Evolutionary conservation across 2,329 filamentous ascomycete genomes (phyloP).

Genomic region (Hypoxylon sp.): DNA sequence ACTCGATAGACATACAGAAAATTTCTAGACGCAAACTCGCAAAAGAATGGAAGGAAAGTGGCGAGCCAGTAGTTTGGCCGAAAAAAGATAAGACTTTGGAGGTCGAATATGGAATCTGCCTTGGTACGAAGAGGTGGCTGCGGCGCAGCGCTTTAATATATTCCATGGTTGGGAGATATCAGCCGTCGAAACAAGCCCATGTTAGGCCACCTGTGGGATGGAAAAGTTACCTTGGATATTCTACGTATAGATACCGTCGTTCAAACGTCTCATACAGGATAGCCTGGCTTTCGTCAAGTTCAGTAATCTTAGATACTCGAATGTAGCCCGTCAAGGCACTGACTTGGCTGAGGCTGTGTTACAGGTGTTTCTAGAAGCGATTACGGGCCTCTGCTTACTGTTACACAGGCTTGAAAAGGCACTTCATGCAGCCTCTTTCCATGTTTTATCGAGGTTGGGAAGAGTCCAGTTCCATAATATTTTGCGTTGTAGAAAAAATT

Average conservation of each 20-base stretch:
- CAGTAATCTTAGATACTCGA: background rate
- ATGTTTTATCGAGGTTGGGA: background rate
- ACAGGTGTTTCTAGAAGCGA: background rate
- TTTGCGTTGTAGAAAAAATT: background rate
- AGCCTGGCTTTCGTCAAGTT: no score
- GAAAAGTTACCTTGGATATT: background rate
- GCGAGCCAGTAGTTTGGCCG: background rate
- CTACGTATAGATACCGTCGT: background rate
- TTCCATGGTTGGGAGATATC: background rate
- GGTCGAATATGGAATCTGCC: background rate
- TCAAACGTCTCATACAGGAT: background rate
- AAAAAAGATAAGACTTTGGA: background rate
- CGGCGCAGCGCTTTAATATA: background rate
- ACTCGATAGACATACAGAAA: background rate
- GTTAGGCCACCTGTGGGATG: background rate
- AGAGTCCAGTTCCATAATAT: background rate
- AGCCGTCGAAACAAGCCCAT: background rate
- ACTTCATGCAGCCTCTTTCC: background rate
- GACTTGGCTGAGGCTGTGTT: background rate
- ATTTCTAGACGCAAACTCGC: background rate
- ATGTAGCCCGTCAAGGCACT: background rate
- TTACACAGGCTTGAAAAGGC: background rate
- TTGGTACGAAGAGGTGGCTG: background rate
- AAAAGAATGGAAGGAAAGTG: background rate
- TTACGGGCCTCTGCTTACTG: background rate